phyloP scores from a whole-genome alignment of 768 basidiomycete species.

The Kondoa malvinella region DNA sequence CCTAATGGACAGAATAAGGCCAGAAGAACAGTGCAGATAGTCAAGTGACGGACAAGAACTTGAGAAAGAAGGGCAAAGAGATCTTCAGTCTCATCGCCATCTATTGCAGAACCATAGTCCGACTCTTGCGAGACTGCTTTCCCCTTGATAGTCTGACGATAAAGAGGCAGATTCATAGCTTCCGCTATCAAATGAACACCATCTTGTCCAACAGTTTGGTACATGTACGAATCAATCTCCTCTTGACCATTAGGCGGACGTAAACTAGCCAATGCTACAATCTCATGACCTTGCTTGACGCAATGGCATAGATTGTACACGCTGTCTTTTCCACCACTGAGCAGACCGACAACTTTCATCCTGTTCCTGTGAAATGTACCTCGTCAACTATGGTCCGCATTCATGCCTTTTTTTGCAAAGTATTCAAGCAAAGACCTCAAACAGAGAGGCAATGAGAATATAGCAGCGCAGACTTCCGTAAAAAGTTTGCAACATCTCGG shows the following conservation, averaged over 20 bases:
- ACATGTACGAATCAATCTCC: constrained; percentile 94
- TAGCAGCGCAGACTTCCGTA: background rate
- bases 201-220: constrained; percentile 97
- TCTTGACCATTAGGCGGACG: constrained; percentile 78
- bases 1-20: constrained; percentile 34
- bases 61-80: constrained; percentile 51
- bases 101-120: constrained; percentile 44
- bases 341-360: constrained; percentile 84
- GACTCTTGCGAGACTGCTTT: constrained; percentile 58
- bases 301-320: constrained; percentile 91
- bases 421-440: background rate
- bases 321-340: constrained; percentile 96
- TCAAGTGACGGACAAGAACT: constrained; percentile 49
- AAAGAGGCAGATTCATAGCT: constrained; percentile 72
- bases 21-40: background rate
- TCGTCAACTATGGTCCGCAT: constrained; percentile 6
- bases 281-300: constrained; percentile 61
- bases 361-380: constrained; percentile 5
- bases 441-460: background rate
- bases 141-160: constrained; percentile 63
- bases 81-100: constrained; percentile 88
- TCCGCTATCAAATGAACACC: constrained; percentile 70
- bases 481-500: background rate
- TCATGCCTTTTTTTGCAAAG: background rate
- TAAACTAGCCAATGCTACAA: constrained; percentile 74